Conservation (phyloP, 495 filamentous ascomycete species). For the Xylaria scruposa region DNA sequence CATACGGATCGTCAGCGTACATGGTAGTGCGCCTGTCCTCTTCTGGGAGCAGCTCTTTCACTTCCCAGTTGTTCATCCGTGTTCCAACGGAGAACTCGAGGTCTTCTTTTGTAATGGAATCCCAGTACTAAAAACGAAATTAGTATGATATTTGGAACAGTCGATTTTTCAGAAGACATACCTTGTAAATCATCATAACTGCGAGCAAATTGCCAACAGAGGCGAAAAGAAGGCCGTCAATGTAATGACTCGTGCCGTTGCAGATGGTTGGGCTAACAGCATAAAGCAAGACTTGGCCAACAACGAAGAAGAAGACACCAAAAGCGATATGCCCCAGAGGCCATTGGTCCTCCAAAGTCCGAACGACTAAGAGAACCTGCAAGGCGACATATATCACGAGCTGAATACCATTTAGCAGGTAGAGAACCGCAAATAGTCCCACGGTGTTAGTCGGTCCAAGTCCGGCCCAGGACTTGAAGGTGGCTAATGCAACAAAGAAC, state of each 20-base stretch:
- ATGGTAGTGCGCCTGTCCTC: conserved; percentile 81
- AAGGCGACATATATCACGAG: conserved; percentile 85
- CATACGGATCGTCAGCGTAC: conserved; percentile 70
- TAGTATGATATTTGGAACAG: conserved; percentile 15
- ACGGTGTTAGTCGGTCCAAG: conserved; percentile 83
- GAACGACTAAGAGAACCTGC: conserved; percentile 85
- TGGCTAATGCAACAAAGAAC: conserved; percentile 84
- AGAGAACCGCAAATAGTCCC: conserved; percentile 90
- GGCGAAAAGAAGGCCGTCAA: conserved; percentile 95
- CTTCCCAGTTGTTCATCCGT: conserved; percentile 96
- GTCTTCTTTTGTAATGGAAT: conserved; percentile 98
- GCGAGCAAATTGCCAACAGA: conserved; percentile 92
- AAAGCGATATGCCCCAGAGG: conserved; percentile 93
- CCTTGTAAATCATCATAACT: conserved; percentile 99
- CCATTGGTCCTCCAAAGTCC: conserved; percentile 95
- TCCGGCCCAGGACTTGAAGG: conserved; percentile 92
- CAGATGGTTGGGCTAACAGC: conserved; percentile 88
- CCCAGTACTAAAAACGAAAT: conserved; percentile 78
- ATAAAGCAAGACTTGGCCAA: conserved; percentile 93
- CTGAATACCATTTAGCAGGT: conserved; percentile 87
- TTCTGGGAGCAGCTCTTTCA: conserved; percentile 91
- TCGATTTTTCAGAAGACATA: conserved; percentile 48
- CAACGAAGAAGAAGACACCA: conserved; percentile 88
- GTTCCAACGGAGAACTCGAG: conserved; percentile 97
- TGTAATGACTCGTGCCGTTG: conserved; percentile 83